These are phyloP conservation scores for Oryza glumipatula DNA, from an alignment of 176 grass and related monocot species.

Conservation along the genomic window DNA sequence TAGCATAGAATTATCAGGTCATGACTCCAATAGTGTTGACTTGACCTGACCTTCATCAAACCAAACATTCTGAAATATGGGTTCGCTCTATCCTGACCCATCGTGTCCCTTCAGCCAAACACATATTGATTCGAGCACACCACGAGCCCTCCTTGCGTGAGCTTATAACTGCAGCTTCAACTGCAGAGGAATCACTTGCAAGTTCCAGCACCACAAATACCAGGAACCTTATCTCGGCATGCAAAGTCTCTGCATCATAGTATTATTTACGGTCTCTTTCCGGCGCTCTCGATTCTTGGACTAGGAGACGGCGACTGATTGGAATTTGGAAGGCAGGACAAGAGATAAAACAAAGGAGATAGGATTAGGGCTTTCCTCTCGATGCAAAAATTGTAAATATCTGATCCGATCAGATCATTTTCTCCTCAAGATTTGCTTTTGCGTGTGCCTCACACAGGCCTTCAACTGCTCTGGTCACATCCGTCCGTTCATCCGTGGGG, in stretches of 20 bases:
- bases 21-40: background rate
- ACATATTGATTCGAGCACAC: background rate
- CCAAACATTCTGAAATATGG: too few relatives aligned
- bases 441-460: conserved; percentile 63
- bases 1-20: background rate
- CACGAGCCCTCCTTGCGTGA: background rate
- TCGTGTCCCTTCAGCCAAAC: too few relatives aligned
- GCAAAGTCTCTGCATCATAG: background rate
- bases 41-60: too few relatives aligned
- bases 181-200: background rate
- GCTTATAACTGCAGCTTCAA: background rate
- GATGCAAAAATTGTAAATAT: background rate
- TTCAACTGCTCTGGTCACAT: conserved; percentile 55
- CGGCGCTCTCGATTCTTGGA: background rate
- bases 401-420: background rate
- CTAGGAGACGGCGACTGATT: background rate
- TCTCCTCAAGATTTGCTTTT: background rate
- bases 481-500: background rate
- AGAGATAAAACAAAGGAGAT: background rate
- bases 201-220: background rate
- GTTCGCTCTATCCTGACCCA: too few relatives aligned
- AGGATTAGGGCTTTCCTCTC: background rate
- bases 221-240: background rate
- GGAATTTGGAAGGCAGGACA: background rate
- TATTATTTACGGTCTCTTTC: conserved; percentile 2